Conservation (phyloP, 768 basidiomycete species). For the Russula olivacea region DNA sequence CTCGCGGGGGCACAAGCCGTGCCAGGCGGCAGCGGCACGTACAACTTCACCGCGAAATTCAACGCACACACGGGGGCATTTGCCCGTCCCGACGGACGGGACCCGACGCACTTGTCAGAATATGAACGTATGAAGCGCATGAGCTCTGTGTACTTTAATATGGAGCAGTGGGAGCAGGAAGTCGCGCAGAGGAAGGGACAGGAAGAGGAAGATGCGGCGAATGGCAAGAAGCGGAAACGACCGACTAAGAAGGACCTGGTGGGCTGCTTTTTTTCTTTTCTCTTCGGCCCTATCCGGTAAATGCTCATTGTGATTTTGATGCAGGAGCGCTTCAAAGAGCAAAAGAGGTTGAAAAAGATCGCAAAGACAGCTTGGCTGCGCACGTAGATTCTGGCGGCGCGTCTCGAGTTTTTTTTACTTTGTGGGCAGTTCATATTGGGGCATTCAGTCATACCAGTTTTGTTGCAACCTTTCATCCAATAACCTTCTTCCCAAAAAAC, state of each 20-base stretch:
- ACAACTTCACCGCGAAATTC: conserved; percentile 61
- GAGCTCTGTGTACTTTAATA: conserved; percentile 86
- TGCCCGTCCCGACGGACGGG: conserved; percentile 56
- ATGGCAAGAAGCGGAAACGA: conserved; percentile 67
- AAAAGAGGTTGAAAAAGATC: conserved; percentile 76
- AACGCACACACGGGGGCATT: conserved; percentile 80
- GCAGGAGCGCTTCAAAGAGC: conserved; percentile 79
- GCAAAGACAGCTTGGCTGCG: conserved; percentile 87
- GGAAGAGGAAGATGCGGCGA: conserved; percentile 44
- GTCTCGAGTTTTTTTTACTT: conserved; percentile 5
- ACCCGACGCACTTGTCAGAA: conserved; percentile 72
- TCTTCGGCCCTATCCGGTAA: conserved; percentile 1
- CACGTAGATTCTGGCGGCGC: conserved; percentile 37
- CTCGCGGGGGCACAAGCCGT: conserved; percentile 38
- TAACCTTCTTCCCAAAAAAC: too few relatives aligned
- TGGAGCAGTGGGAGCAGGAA: conserved; percentile 70
- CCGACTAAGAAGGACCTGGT: conserved; percentile 84
- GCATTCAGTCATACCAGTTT: conserved; percentile 14
- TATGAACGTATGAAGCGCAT: conserved; percentile 78
- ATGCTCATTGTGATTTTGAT: conserved; percentile 9
- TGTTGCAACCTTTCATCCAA: conserved; percentile 2
- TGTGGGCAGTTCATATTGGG: background rate
- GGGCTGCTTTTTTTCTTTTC: conserved; percentile 27
- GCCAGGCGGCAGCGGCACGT: conserved; percentile 35
- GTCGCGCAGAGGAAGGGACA: conserved; percentile 44